Evolutionary conservation across 208 protist genomes (phyloP).

Genomic region (Leishmania martiniquensis): DNA sequence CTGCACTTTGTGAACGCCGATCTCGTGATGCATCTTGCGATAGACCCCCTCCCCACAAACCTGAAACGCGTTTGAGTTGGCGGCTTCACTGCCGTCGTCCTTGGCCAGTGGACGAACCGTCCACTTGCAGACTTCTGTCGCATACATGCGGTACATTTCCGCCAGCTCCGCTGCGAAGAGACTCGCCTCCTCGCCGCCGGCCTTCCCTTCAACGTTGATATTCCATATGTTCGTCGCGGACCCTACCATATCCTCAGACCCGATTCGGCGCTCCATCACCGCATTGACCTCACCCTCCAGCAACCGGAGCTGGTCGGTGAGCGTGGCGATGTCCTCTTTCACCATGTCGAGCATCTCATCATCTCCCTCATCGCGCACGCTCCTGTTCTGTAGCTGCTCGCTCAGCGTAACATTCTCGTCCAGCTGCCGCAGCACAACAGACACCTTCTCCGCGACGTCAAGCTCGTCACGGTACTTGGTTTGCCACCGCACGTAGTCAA

Average conservation of each 20-base stretch:
- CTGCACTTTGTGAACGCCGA: conserved; percentile 93
- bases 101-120: conserved; percentile 40
- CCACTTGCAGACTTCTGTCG: conserved; percentile 44
- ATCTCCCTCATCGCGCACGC: conserved; percentile 39
- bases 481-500: conserved; percentile 81
- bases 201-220: conserved; percentile 71
- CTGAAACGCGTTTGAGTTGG: conserved; percentile 37
- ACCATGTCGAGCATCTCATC: conserved; percentile 75
- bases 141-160: conserved; percentile 79
- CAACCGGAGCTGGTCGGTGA: conserved; percentile 42
- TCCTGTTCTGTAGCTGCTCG: conserved; percentile 37
- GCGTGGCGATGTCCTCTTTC: conserved; percentile 66
- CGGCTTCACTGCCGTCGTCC: conserved; percentile 32
- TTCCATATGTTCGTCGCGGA: conserved; percentile 76
- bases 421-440: conserved; percentile 48
- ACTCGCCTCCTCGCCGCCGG: conserved; percentile 85
- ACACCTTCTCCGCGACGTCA: conserved; percentile 57
- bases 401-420: conserved; percentile 67
- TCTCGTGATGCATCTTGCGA: conserved; percentile 83
- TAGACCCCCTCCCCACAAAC: conserved; percentile 76
- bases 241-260: conserved; percentile 71
- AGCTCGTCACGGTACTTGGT: conserved; percentile 79
- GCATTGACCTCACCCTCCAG: conserved; percentile 62
- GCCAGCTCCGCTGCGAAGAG: conserved; percentile 86
- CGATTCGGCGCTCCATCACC: conserved; percentile 70